Base-by-base conservation (phyloP, 192 early-diverging fungal species). In the Lunasporangiospora selenospora region DNA sequence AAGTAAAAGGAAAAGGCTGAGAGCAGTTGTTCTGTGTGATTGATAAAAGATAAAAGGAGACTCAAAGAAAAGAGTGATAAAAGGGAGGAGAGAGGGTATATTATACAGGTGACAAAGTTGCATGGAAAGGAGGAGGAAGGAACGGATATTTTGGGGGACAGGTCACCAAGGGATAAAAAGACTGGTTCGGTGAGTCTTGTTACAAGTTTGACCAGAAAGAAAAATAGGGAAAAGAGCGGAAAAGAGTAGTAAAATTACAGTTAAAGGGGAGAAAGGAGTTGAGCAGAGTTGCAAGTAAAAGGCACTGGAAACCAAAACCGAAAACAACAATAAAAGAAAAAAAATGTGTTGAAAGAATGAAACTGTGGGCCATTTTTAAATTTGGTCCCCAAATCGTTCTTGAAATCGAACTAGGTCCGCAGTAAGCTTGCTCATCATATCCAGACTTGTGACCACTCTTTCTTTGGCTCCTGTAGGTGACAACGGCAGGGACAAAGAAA, bases 361-460 rank as follows among this genome's bases (percentile, higher is more conserved):
- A n/a, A n/a, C n/a, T n/a, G n/a, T n/a, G n/a, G n/a, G n/a, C n/a
- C n/a, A n/a, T 6, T 6, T 24, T 50, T n/a, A 15, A 36, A 6
- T 6, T 5, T 52, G n/a, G 8, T n/a, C 7, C 1, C 73, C 79
- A 62, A 75, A 84, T n/a, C 56, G 75, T 10, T 65, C 58, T 43
- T 84, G 79, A 51, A 84, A 84, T 26, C 58, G 76, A 10, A 79
- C 53, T 50, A 84, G 13, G 43, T 81, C 80, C 5, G 62, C 53
- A 6, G 77, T 66, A 13, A 84, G 67, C 26, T 62, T 66, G 52
- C 81, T 63, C 67, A 84, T 77, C 39, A 81, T 60, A 34, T 81
- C 82, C 18, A 84, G 40, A 18, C 67, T 57, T 1, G 58, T 62
- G 4, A 44, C 44, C n/a, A n/a, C n/a, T n/a, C n/a, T n/a, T n/a